Conservation (phyloP, 1,284 basidiomycete species). For the Cryptococcus sp. region DNA sequence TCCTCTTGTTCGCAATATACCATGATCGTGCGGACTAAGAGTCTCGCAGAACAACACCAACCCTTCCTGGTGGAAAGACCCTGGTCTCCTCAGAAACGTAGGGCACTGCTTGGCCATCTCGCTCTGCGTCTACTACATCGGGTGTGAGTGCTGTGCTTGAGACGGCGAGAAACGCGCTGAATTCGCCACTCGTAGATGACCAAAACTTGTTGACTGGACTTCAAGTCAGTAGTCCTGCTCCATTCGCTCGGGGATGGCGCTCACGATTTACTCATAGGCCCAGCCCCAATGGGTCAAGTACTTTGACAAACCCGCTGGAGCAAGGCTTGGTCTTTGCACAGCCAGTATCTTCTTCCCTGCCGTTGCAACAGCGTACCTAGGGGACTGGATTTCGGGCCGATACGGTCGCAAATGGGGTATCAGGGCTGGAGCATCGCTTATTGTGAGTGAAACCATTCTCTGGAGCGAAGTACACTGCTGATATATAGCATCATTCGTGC, state of each 20-base stretch:
- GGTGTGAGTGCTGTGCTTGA: constrained; percentile 5
- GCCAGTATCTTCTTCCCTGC: constrained; percentile 34
- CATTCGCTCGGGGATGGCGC: not conserved
- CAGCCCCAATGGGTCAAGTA: constrained; percentile 27
- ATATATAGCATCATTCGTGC: not conserved
- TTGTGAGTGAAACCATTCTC: constrained; percentile 1
- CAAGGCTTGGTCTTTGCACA: constrained; percentile 28
- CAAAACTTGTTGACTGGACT: constrained; percentile 30
- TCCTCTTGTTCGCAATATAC: too few relatives aligned
- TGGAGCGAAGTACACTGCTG: too few relatives aligned
- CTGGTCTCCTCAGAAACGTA: constrained; percentile 28
- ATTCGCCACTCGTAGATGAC: constrained; percentile 17
- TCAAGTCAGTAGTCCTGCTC: constrained; percentile 4
- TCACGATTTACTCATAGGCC: constrained; percentile 1
- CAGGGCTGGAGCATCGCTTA: constrained; percentile 28
- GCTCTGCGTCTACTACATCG: constrained; percentile 32
- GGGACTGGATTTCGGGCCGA: constrained; percentile 23
- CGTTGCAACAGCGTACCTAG: constrained; percentile 30
- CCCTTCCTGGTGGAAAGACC: constrained; percentile 28
- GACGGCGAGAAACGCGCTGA: not conserved
- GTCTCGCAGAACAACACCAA: constrained; percentile 23
- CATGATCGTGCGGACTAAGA: not conserved
- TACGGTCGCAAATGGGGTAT: constrained; percentile 32
- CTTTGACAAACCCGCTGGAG: constrained; percentile 19
- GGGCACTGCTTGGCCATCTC: constrained; percentile 24